Percentiles rank a stretch among this genome's conserved stretches.
Conservation (phyloP, 305 asterid species). For the Euphrasia arctica region DNA sequence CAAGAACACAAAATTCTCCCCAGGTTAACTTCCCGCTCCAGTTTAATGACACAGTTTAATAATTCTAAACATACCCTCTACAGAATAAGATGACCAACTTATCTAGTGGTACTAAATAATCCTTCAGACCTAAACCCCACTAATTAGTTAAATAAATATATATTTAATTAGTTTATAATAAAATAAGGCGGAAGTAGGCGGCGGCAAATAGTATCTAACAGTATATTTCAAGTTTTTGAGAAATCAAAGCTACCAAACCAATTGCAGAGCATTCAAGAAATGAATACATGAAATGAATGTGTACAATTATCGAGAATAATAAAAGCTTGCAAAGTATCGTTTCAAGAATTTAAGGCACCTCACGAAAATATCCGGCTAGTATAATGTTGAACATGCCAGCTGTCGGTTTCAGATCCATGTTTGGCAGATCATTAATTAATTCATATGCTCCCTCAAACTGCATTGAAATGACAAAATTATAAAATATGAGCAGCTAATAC, state of each 20-base stretch:
- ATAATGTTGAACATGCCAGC: slow-evolving; percentile 60
- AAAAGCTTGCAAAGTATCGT: slow-evolving; percentile 16
- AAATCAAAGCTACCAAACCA: not conserved
- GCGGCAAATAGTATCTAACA: no score
- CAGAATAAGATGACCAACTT: no score
- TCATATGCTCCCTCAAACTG: slow-evolving; percentile 91
- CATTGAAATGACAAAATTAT: slow-evolving; percentile 23
- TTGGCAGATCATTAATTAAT: slow-evolving; percentile 56
- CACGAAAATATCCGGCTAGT: slow-evolving; percentile 85
- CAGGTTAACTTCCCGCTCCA: no score
- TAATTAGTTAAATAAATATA: no score
- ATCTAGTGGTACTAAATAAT: no score
- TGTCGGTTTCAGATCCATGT: slow-evolving; percentile 50
- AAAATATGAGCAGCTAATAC: slow-evolving; percentile 20
- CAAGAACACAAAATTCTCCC: no score
- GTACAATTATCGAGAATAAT: slow-evolving; percentile 10
- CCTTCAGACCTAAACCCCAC: no score
- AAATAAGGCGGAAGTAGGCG: no score
- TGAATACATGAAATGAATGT: slow-evolving; percentile 16
- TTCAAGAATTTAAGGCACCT: slow-evolving; percentile 45
- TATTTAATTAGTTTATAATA: no score
- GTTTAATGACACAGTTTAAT: no score
- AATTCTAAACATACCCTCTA: no score
- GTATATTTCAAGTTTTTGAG: no score
- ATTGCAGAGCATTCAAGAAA: not conserved